phyloP scores from a whole-genome alignment of 2,329 filamentous ascomycete species.

The Colletotrichum australisinense region DNA sequence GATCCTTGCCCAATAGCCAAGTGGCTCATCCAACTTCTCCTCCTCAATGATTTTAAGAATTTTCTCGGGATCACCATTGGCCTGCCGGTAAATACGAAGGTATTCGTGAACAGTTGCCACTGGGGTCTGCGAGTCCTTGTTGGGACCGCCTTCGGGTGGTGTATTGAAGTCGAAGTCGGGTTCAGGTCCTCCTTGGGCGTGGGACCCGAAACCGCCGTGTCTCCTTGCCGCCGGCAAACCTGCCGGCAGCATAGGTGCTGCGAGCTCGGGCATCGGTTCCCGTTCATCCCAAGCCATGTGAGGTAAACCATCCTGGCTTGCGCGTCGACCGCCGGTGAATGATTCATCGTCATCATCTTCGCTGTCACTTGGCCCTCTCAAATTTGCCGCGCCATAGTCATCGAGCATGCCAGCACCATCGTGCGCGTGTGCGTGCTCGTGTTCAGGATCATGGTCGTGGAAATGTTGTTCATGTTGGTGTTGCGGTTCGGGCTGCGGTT shows the following conservation, averaged over 20 bases:
- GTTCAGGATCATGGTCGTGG: slow-evolving; percentile 29
- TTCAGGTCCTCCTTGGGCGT: background rate
- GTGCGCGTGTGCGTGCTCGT: slow-evolving; percentile 5
- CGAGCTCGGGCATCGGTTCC: background rate
- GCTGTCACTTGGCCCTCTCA: slow-evolving; percentile 17
- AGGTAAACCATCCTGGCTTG: slow-evolving; percentile 12
- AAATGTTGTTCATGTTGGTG: slow-evolving; percentile 7
- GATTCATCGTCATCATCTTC: slow-evolving; percentile 24
- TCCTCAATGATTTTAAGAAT: slow-evolving; percentile 71
- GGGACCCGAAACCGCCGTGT: slow-evolving; percentile 5
- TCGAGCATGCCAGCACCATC: slow-evolving; percentile 1
- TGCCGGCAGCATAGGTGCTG: background rate
- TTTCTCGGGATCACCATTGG: slow-evolving; percentile 67
- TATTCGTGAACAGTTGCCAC: slow-evolving; percentile 54
- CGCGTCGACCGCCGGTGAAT: background rate
- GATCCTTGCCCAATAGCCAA: slow-evolving; percentile 69
- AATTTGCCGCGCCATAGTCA: background rate
- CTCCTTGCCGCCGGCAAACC: background rate
- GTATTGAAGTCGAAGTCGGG: slow-evolving; percentile 28
- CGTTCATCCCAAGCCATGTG: slow-evolving; percentile 17
- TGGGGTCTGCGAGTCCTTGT: slow-evolving; percentile 11
- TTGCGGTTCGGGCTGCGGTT: slow-evolving; percentile 12
- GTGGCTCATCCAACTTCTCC: slow-evolving; percentile 67
- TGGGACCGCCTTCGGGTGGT: background rate
- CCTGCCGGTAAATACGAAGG: slow-evolving; percentile 68